Evolutionary conservation across 2,329 filamentous ascomycete genomes (phyloP).

Genomic region (Apiospora pterosperma): DNA sequence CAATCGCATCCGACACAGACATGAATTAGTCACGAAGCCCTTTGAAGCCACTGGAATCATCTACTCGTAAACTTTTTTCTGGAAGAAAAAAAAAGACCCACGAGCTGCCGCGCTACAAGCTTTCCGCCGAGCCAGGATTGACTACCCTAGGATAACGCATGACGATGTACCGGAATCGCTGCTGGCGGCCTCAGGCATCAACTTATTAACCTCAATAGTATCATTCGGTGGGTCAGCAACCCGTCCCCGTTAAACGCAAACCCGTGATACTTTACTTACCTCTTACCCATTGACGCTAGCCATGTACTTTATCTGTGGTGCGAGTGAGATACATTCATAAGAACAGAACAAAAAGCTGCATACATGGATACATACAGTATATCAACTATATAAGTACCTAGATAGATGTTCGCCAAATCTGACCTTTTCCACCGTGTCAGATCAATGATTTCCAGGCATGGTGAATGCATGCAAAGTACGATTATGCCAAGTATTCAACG

Average conservation of each 20-base stretch:
- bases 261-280: neutral
- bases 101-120: constrained; percentile 1
- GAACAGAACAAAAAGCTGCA: neutral
- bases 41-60: constrained; percentile 13
- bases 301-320: no score
- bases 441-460: neutral
- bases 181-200: neutral
- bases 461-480: neutral
- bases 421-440: neutral
- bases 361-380: no score
- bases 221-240: neutral
- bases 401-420: neutral
- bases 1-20: neutral
- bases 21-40: neutral
- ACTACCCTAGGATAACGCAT: neutral
- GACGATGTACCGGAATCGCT: neutral
- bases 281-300: neutral
- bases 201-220: no score
- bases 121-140: neutral
- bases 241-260: neutral
- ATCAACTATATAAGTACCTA: neutral
- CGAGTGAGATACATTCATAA: neutral
- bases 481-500: neutral
- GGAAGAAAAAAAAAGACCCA: neutral
- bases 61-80: constrained; percentile 10